Base-by-base conservation (phyloP, 1,284 basidiomycete species). In the Cerrena zonata region DNA sequence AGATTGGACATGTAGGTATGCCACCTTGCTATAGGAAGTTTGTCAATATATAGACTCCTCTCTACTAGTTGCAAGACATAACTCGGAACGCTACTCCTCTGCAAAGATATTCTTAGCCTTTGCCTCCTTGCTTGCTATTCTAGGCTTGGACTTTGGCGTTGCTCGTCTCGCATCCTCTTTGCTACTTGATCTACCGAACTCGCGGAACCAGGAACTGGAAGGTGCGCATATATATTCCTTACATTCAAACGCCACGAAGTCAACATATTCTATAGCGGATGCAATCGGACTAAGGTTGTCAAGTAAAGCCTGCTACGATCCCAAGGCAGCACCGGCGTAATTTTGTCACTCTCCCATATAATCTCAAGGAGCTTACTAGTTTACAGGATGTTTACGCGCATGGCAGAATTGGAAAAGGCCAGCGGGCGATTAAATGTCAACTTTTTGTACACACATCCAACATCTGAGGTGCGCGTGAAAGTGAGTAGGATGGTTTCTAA, bases 1-100 rank as follows among this genome's bases (percentile, higher is more conserved):
- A 94, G 69, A 88, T 95, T 39, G 91, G 89, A 2, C 94, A 95
- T 62, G 86, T 89, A 56, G 84, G 85, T 82, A 57, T 61, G 72
- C 23, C 24, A 7, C 19, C 26, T 44, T 45, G 4, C 50, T 42
- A 22, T 34, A 19, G n/a, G 7, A 13, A 4, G 15, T 26, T 5
- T 45, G 44, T 40, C 37, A 30, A 36, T 51, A 45, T 48, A 26
- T 34, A 25, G 11, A 25, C 5, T 53, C 37, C n/a, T 48, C 52
- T n/a, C n/a, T n/a, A n/a, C n/a, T n/a, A 85, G 89, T 92, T 22
- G 82, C 83, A 4, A 76, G 90, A n/a, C 91, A 93, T 61, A 71
- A 72, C 0, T 82, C 85, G 0, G 91, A 94, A 65, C 71, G 79
- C 2, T 72, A 83, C 53, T 86, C 87, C 1, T 77, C 72, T 1